phyloP scores from a whole-genome alignment of 2,329 filamentous ascomycete species.

The Aspergillus aculeatus region DNA sequence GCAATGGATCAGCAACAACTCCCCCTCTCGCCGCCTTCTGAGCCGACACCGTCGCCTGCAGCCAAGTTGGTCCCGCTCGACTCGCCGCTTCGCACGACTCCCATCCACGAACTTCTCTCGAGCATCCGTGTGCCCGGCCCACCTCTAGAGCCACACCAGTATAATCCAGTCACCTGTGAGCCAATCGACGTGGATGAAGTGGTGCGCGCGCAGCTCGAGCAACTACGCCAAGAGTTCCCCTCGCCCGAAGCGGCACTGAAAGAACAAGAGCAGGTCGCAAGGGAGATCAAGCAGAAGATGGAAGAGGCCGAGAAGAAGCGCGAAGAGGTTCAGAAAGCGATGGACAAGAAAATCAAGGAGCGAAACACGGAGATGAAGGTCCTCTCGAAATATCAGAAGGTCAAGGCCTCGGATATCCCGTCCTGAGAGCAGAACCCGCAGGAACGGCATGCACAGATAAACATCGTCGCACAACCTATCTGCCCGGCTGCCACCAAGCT shows the following conservation, averaged over 20 bases:
- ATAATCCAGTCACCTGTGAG: conserved; percentile 41
- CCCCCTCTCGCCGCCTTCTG: conserved; percentile 38
- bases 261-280: conserved; percentile 39
- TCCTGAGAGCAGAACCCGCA: conserved; percentile 18
- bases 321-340: conserved; percentile 39
- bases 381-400: conserved; percentile 42
- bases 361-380: conserved; percentile 44
- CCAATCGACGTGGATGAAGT: conserved; percentile 31
- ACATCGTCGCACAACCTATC: neutral
- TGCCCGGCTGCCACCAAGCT: neutral
- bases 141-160: conserved; percentile 33
- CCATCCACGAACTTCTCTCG: conserved; percentile 40
- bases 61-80: conserved; percentile 32
- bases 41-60: conserved; percentile 22
- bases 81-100: conserved; percentile 36
- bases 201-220: conserved; percentile 31
- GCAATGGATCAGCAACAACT: conserved; percentile 27
- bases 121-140: conserved; percentile 41
- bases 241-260: conserved; percentile 36
- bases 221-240: conserved; percentile 38
- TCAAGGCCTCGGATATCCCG: conserved; percentile 33
- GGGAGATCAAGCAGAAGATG: conserved; percentile 39
- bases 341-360: conserved; percentile 46
- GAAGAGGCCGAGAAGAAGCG: conserved; percentile 39
- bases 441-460: neutral